phyloP scores from a whole-genome alignment of 2,329 filamentous ascomycete genomes.

The Aspergillus clavatus region DNA sequence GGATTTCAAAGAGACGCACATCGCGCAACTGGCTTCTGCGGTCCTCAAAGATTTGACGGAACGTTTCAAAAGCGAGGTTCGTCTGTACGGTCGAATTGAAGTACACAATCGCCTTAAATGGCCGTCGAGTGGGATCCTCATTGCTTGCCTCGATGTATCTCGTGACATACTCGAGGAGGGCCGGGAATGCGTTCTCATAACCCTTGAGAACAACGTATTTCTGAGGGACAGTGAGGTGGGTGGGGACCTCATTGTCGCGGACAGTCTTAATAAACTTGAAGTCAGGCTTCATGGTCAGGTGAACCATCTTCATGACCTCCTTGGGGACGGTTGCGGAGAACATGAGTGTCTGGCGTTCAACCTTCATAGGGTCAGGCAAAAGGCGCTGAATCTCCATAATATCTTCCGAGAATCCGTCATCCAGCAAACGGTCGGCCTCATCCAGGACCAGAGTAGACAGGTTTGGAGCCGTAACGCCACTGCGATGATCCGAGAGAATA shows the following conservation, averaged over 20 bases:
- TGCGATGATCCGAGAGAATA: conserved; percentile 62
- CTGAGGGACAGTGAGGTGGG: conserved; percentile 80
- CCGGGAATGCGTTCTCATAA: conserved; percentile 71
- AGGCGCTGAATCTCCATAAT: conserved; percentile 56
- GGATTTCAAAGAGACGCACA: conserved; percentile 57
- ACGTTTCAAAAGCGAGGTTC: conserved; percentile 57
- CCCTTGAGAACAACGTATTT: conserved; percentile 62
- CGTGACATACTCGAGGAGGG: conserved; percentile 69
- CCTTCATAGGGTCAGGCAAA: conserved; percentile 60
- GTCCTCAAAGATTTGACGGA: conserved; percentile 47
- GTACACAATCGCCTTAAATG: conserved; percentile 97
- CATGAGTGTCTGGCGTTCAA: conserved; percentile 82
- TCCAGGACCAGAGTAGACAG: conserved; percentile 59
- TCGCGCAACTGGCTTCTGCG: conserved; percentile 28
- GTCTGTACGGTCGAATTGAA: conserved; percentile 75
- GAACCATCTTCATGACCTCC: conserved; percentile 75
- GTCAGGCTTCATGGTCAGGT: conserved; percentile 69
- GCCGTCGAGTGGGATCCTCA: conserved; percentile 41
- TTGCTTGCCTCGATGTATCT: conserved; percentile 50
- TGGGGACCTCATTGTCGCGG: conserved; percentile 71
- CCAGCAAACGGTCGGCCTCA: conserved; percentile 63
- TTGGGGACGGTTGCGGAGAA: conserved; percentile 90
- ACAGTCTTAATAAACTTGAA: conserved; percentile 94
- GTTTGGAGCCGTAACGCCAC: conserved; percentile 60
- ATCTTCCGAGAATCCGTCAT: conserved; percentile 63